Base-by-base conservation (phyloP, 495 filamentous ascomycete species). In the Tuber melanosporum region DNA sequence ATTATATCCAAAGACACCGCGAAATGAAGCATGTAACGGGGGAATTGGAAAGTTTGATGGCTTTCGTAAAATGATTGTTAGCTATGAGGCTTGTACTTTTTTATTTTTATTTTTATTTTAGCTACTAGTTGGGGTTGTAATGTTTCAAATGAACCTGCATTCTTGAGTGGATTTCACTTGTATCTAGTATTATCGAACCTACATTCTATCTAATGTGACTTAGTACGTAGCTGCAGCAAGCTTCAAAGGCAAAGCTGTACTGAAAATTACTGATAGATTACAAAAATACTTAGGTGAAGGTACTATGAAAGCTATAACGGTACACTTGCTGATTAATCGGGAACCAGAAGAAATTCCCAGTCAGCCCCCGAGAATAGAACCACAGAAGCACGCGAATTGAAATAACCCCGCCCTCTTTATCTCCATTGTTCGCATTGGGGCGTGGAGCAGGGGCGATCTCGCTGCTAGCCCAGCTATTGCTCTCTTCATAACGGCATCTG, bases 1-100 rank as follows among this genome's bases (percentile, higher is more conserved):
- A 45, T 74, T 71, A 71, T 46, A 19, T 62, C 78, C 1, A 80
- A 80, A 52, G 66, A 74, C 36, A 32, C 14, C 1, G 69, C 57
- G 5, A 66, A 66, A 66, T 66, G 57, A 66, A 36, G 26, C 57
- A 66, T 15, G 26, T 4, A 19, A 36, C 26, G 12, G 12, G 57
- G 57, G 26, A 8, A 19, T 32, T 36, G 26, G 26, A 36, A 66
- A 66, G 10, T 36, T 66, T 36, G 26, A 19, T 66, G 17, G 26
- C 26, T 66, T 66, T 66, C 57, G 57, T 19, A 66, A 66, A 62
- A 15, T 32, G 57, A 8, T 26, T 36, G 32, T 66, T 36, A 17
- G 57, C 57, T 19, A 5, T 36, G 32, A 19, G 14, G 26, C 26
- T 4, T 66, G 57, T 66, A 36, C 14, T 66, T 66, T 19, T 62